Base-by-base conservation (phyloP, 2,329 filamentous ascomycete genomes). In the Microsporum audouinii region DNA sequence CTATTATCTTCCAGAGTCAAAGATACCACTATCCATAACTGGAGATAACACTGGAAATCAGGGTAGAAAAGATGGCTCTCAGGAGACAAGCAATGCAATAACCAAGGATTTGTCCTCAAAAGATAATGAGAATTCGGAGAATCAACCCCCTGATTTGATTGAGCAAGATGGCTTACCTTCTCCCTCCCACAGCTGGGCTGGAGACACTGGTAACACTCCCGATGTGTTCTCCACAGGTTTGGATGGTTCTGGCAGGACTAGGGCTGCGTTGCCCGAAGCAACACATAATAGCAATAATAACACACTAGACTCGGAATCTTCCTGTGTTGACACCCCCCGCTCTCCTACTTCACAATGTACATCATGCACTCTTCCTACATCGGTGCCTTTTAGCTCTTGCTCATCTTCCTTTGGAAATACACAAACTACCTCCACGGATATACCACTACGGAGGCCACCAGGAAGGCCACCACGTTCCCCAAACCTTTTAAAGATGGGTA, bases 131-230 rank as follows among this genome's bases (percentile, higher is more conserved):
- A 33, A 17, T n/a, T n/a, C 29, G 31, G 49, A 53, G 12, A 34
- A 33, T 34, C 27, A 53, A 10, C 17, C 6, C 29, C 14, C 14
- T n/a, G 12, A n/a, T n/a, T 33, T 34, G 14, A 17, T 17, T 12
- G 49, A 53, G 27, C 33, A 34, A 2, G 49, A 53, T 53, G 6
- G 2, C 27, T 53, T 31, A 33, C 27, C 3, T 5, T 5, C 27
- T 53, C 8, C 7, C 23, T 10, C 5, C 43, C 23, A 8, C 27
- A 53, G 14, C 12, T 33, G 49, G 49, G 2, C 49, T n/a, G 27
- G 56, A 57, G 59, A 33, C 57, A 65, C 5, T 29, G 55, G 12
- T 60, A 49, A 59, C 41, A 14, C 38, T 38, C 7, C 8, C 17
- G 39, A 58, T 34, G 49, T 33, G 43, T 47, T 27, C 5, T 29